Conservation (phyloP, 805 yeast genomes). For the Ogataea henricii region DNA sequence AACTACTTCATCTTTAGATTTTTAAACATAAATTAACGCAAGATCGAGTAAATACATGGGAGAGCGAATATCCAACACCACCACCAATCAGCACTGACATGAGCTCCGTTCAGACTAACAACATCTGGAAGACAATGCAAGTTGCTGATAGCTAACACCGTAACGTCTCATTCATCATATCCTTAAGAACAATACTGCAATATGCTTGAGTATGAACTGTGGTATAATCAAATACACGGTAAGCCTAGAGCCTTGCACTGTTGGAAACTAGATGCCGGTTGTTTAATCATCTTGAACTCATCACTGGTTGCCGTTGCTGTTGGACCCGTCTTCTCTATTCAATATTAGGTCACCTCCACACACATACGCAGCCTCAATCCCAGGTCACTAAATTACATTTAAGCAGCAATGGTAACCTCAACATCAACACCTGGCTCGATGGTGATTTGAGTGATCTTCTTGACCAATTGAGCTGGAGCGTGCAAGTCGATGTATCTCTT, state of each 20-base stretch:
- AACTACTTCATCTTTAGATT: background rate
- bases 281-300: background rate
- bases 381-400: constrained; percentile 34
- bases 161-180: constrained; percentile 49
- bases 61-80: background rate
- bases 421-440: constrained; percentile 99
- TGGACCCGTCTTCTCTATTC: background rate
- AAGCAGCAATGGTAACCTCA: constrained; percentile 87
- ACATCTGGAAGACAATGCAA: background rate
- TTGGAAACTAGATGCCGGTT: background rate
- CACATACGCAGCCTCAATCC: background rate
- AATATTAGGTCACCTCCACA: background rate
- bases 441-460: constrained; percentile 96
- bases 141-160: constrained; percentile 63
- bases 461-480: constrained; percentile 92
- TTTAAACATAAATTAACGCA: constrained; percentile 2
- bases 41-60: background rate
- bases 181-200: constrained; percentile 14
- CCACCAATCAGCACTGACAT: background rate
- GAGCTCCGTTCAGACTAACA: background rate
- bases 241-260: constrained; percentile 52
- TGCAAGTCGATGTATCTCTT: constrained; percentile 98
- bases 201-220: constrained; percentile 29
- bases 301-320: background rate
- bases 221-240: constrained; percentile 48